These are phyloP conservation scores for Epipyxis sp. DNA, from an alignment of 108 stramenopile genomes.

Conservation along the genomic window DNA sequence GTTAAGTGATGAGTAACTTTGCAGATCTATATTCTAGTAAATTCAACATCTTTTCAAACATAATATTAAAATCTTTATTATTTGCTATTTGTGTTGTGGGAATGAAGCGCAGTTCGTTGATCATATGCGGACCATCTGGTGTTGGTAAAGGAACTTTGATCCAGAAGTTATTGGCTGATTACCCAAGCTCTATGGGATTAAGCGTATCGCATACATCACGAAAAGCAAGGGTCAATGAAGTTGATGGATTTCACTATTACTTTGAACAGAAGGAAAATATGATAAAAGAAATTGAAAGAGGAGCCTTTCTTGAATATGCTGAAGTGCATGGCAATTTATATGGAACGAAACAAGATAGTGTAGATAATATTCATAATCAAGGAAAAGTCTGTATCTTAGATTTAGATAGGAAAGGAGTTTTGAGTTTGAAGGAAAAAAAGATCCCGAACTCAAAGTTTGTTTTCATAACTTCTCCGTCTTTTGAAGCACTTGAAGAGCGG, in stretches of 20 bases:
- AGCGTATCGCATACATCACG: conserved; percentile 85
- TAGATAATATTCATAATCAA: conserved; percentile 68
- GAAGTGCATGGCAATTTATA: conserved; percentile 93
- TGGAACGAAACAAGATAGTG: conserved; percentile 80
- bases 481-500: conserved; percentile 76
- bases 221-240: conserved; percentile 64
- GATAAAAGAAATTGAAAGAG: conserved; percentile 63
- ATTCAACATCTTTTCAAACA: too few relatives aligned
- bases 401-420: conserved; percentile 73
- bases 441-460: conserved; percentile 69
- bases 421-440: conserved; percentile 12
- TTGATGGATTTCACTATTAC: conserved; percentile 76
- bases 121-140: conserved; percentile 59
- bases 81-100: too few relatives aligned
- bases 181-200: conserved; percentile 56
- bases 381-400: conserved; percentile 87
- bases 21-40: too few relatives aligned
- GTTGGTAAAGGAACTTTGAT: conserved; percentile 63
- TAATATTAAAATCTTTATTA: too few relatives aligned
- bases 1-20: too few relatives aligned
- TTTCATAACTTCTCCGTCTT: conserved; percentile 85
- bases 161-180: conserved; percentile 43
- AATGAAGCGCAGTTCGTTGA: too few relatives aligned
- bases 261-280: conserved; percentile 73
- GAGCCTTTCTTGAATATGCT: conserved; percentile 81